Conservation (phyloP, 257 asterid genomes). For the Lantana camara region DNA sequence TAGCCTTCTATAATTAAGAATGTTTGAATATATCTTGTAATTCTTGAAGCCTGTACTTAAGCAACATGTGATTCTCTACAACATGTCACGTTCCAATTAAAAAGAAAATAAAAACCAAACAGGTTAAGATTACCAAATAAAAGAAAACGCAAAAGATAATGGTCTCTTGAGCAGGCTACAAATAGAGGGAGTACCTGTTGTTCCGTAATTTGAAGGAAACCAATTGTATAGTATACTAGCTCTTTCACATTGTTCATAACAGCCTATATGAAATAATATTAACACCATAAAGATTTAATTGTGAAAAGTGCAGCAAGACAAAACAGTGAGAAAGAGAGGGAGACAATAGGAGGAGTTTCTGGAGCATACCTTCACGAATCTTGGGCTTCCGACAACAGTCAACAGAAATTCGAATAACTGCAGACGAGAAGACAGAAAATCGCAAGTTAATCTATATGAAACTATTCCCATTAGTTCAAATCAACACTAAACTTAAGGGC, state of each 20-base stretch:
- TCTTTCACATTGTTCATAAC: slow-evolving; percentile 73
- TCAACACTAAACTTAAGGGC: slow-evolving; percentile 1
- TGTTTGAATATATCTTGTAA: background rate
- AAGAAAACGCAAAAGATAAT: slow-evolving; percentile 9
- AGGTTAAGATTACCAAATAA: background rate
- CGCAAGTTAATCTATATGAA: slow-evolving; percentile 19
- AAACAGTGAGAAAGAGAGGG: background rate
- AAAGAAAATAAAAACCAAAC: background rate
- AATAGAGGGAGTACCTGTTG: slow-evolving; percentile 66
- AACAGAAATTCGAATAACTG: slow-evolving; percentile 90
- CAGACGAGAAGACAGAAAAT: slow-evolving; percentile 35
- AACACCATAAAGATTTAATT: slow-evolving; percentile 18
- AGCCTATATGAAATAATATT: slow-evolving; percentile 46
- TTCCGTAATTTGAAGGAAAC: slow-evolving; percentile 92
- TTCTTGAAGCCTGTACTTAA: background rate
- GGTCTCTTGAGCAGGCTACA: slow-evolving; percentile 3
- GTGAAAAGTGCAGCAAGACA: slow-evolving; percentile 16
- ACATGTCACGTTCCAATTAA: background rate
- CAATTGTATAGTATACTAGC: slow-evolving; percentile 78
- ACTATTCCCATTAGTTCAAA: slow-evolving; percentile 12
- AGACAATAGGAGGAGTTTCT: slow-evolving; percentile 13
- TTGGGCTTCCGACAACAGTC: slow-evolving; percentile 80
- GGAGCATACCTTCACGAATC: slow-evolving; percentile 68
- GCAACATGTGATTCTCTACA: slow-evolving; percentile 2
- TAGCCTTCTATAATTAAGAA: background rate